Percentiles rank a stretch among this genome's conserved stretches.
Conservation (phyloP, 2,329 filamentous ascomycete genomes). For the Aspergillus versicolor region DNA sequence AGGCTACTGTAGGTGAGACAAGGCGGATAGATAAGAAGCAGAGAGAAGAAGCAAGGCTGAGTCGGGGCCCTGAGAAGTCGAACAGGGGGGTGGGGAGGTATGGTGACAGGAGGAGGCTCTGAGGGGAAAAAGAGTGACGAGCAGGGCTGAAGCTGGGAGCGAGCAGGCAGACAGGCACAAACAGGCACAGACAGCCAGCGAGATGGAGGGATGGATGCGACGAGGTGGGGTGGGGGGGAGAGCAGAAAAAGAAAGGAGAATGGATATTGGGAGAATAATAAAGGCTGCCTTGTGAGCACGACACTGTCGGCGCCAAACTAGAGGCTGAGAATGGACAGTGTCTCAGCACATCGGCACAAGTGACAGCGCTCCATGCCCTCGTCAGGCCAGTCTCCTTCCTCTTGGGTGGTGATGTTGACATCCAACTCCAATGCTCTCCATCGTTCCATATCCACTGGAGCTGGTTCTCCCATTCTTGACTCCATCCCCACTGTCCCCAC, state of each 20-base stretch:
- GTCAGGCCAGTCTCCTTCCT: too few relatives aligned
- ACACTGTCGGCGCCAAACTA: constrained; percentile 5
- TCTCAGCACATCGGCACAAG: neutral
- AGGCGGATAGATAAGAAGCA: neutral
- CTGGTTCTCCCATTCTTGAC: neutral
- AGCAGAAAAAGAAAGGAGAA: constrained; percentile 1
- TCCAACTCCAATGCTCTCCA: neutral
- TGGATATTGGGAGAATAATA: too few relatives aligned
- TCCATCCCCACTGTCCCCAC: neutral
- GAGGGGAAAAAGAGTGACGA: neutral
- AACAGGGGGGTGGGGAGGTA: neutral
- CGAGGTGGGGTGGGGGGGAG: constrained; percentile 2
- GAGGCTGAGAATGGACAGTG: constrained; percentile 1
- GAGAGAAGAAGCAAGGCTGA: neutral
- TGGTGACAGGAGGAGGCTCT: constrained; percentile 9
- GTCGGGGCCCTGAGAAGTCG: neutral
- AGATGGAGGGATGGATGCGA: neutral
- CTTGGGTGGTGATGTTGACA: neutral
- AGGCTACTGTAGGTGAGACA: neutral
- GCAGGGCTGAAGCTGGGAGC: constrained; percentile 2
- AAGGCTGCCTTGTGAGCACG: neutral
- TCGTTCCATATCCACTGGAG: neutral
- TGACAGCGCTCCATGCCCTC: neutral
- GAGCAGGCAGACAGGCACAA: neutral
- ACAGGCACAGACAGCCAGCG: neutral